Evolutionary conservation across 2,329 filamentous ascomycete species (phyloP), one percentile per base, ranked within the genome.

Genomic region (Bipolaris oryzae): DNA sequence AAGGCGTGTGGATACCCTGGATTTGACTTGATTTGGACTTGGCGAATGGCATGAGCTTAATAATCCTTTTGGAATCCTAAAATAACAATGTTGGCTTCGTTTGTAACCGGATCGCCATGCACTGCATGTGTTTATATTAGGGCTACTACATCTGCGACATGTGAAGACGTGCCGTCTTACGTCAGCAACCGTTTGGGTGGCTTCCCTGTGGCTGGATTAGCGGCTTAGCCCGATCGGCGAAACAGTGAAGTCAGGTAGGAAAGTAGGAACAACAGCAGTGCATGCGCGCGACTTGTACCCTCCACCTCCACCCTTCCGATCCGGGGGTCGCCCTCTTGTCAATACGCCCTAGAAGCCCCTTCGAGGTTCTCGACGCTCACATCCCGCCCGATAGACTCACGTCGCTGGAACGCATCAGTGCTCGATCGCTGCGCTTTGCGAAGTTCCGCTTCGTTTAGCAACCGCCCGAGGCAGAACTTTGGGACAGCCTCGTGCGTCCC

Each of bases 121-220:
- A 13, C 16, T 35, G 7, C 39, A 28, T 20, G 21, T 42, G 31
- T 28, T 28, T 56, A 28, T 21, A 23, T 42, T 21, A 18, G 11
- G 38, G 38, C 10, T 39, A 25, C 33, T 56, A 20, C 9, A 4
- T 33, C 11, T 44, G 25, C 28, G 11, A 37, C 50, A 57, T 53
- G 44, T 42, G 49, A 52, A 53, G 48, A 52, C n/a, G 28, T 43
- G 48, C 20, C 25, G 16, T 10, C 42, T 45, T 54, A 54, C 34
- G 33, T 52, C 42, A 55, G 42, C 56, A 55, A 42, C 53, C 46
- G 57, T 60, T 60, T 54, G 43, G 23, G 55, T 38, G 51, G 55
- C 55, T 43, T 38, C 11, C 20, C 42, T 42, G 53, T 56, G 53
- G 53, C 49, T 53, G 37, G 43, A 34, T 37, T 58, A 55, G 55